Percentiles rank a stretch among this genome's conserved stretches.
phyloP scores from a whole-genome alignment of 768 basidiomycete species.

The Tubosaeta sp. region DNA sequence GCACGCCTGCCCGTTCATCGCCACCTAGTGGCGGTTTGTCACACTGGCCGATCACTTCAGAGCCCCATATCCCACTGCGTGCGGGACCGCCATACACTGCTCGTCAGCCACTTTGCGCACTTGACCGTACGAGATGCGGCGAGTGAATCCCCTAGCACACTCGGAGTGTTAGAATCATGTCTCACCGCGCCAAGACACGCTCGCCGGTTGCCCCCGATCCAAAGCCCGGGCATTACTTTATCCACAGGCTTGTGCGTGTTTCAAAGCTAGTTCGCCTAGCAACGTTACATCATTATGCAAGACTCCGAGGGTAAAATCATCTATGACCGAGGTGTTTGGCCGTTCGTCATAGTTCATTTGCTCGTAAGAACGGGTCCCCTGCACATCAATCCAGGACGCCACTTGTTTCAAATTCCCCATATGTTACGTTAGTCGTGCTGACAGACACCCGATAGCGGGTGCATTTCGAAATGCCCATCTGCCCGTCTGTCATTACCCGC shows the following conservation, averaged over 20 bases:
- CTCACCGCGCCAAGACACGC: not conserved
- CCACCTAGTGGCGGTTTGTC: constrained; percentile 11
- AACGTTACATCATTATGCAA: not conserved
- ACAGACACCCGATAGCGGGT: not conserved
- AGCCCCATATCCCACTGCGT: constrained; percentile 30
- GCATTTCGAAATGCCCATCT: constrained; percentile 6
- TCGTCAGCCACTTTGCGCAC: constrained; percentile 31
- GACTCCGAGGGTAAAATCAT: not conserved
- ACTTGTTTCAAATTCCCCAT: not conserved
- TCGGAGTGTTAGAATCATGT: not conserved
- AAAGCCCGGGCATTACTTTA: not conserved
- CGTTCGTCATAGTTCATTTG: not conserved
- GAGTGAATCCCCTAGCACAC: not conserved
- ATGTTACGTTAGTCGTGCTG: constrained; percentile 1
- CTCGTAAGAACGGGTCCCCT: not conserved
- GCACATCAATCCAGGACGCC: not conserved
- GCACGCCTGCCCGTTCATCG: not conserved
- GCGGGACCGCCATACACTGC: constrained; percentile 32
- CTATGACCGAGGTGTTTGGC: not conserved
- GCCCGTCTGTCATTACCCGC: constrained; percentile 7
- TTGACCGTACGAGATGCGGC: no score
- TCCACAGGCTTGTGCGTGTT: not conserved
- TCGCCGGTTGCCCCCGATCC: not conserved
- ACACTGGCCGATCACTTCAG: constrained; percentile 20
- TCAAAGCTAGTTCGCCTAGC: not conserved